Percentiles rank a stretch among this genome's conserved stretches.
Evolutionary conservation across 192 early-diverging fungal species (phyloP).

Genomic region (Allomyces javanicus): DNA sequence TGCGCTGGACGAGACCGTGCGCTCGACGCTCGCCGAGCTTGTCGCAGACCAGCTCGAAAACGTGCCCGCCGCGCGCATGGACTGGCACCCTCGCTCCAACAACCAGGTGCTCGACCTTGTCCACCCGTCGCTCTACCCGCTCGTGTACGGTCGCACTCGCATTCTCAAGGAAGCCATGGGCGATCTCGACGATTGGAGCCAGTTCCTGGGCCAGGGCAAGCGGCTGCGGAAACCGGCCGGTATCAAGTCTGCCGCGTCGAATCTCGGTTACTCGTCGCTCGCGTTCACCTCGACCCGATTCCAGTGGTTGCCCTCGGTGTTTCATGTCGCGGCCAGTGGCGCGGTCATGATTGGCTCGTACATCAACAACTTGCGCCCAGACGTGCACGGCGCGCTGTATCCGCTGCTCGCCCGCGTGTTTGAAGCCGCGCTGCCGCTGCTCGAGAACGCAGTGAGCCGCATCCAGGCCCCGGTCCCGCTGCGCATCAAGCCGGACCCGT

Average conservation of each 20-base stretch:
- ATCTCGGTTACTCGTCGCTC: too few species aligned
- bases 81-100: slow-evolving; percentile 24
- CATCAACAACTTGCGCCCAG: slow-evolving; percentile 56
- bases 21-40: slow-evolving; percentile 12
- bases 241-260: too few species aligned
- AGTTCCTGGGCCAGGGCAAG: slow-evolving; percentile 2
- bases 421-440: slow-evolving; percentile 35
- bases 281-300: slow-evolving; percentile 4
- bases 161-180: neutral
- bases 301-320: slow-evolving; percentile 51
- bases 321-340: slow-evolving; percentile 26
- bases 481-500: neutral
- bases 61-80: slow-evolving; percentile 10
- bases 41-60: slow-evolving; percentile 16
- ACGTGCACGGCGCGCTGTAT: slow-evolving; percentile 25
- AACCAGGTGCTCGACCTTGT: slow-evolving; percentile 29
- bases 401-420: slow-evolving; percentile 26
- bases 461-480: neutral
- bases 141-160: slow-evolving; percentile 8
- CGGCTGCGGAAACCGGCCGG: neutral
- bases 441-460: slow-evolving; percentile 24
- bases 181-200: slow-evolving; percentile 3
- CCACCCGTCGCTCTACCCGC: slow-evolving; percentile 28
- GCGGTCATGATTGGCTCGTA: slow-evolving; percentile 27
- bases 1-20: slow-evolving; percentile 7